Conservation (phyloP, 2,329 filamentous ascomycete genomes). For the Huntiella bhutanensis region DNA sequence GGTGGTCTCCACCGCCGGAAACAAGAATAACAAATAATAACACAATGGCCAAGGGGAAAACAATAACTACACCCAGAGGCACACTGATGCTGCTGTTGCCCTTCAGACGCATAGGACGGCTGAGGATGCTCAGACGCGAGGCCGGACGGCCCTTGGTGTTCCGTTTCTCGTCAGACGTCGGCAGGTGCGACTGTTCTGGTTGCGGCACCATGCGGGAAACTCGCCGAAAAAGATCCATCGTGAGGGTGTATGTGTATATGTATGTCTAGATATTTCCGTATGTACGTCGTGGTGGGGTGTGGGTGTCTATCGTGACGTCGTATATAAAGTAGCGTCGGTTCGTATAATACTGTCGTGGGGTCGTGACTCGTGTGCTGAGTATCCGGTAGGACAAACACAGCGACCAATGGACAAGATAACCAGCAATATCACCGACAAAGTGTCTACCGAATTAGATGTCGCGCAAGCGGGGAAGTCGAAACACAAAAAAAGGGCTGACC, state of each 20-base stretch:
- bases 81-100: constrained; percentile 86
- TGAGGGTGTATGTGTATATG: neutral
- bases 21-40: constrained; percentile 81
- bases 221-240: constrained; percentile 41
- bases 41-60: constrained; percentile 85
- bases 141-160: constrained; percentile 22
- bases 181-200: constrained; percentile 24
- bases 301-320: neutral
- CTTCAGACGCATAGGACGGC: constrained; percentile 68
- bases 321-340: too few species aligned
- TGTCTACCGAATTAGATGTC: too few species aligned
- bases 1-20: constrained; percentile 55
- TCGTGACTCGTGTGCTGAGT: too few species aligned
- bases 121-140: constrained; percentile 57
- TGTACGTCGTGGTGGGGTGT: neutral
- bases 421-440: too few species aligned
- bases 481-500: too few species aligned
- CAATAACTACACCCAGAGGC: constrained; percentile 74
- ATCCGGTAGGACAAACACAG: too few species aligned
- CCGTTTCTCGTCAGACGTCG: constrained; percentile 32
- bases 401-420: too few species aligned
- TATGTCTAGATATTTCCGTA: neutral
- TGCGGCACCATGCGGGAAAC: constrained; percentile 31
- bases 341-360: too few species aligned
- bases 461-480: too few species aligned